A percentile compares a stretch with the other conserved stretches of the same genome.
phyloP scores from a whole-genome alignment of 73 alveolate genomes.

The Diophrys sp. region DNA sequence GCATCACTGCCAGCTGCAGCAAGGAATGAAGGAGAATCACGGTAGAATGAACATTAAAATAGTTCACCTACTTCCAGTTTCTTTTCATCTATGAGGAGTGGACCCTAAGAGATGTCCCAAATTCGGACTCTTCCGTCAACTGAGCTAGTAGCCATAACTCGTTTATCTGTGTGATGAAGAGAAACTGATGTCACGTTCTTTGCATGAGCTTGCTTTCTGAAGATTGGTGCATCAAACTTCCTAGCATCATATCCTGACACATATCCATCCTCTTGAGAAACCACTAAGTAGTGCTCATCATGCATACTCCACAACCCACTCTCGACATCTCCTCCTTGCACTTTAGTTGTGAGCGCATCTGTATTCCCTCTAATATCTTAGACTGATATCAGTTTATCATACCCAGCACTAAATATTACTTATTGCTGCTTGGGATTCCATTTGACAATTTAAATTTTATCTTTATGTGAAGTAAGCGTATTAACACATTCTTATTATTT shows the following conservation, averaged over 20 bases:
- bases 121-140: constrained; percentile 85
- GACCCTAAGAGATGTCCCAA: constrained; percentile 72
- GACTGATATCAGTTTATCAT: constrained; percentile 79
- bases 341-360: constrained; percentile 51
- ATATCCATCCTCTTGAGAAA: constrained; percentile 94
- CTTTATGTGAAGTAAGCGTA: constrained; percentile 80
- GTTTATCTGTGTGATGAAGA: constrained; percentile 75
- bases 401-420: constrained; percentile 87
- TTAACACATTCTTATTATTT: constrained; percentile 58
- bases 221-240: constrained; percentile 64
- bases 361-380: constrained; percentile 76
- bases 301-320: constrained; percentile 89
- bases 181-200: constrained; percentile 79
- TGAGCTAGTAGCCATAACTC: constrained; percentile 86
- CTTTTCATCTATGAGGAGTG: constrained; percentile 54
- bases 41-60: constrained; percentile 67
- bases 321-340: constrained; percentile 74
- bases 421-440: constrained; percentile 88
- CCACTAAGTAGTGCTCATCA: constrained; percentile 72
- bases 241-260: constrained; percentile 87
- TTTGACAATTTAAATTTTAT: constrained; percentile 84
- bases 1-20: constrained; percentile 93
- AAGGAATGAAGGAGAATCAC: constrained; percentile 79
- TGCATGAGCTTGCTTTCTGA: constrained; percentile 81
- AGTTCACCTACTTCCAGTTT: constrained; percentile 77